Evolutionary conservation across 129 eudicot genomes (phyloP).

Genomic region (Saposhnikovia divaricata): DNA sequence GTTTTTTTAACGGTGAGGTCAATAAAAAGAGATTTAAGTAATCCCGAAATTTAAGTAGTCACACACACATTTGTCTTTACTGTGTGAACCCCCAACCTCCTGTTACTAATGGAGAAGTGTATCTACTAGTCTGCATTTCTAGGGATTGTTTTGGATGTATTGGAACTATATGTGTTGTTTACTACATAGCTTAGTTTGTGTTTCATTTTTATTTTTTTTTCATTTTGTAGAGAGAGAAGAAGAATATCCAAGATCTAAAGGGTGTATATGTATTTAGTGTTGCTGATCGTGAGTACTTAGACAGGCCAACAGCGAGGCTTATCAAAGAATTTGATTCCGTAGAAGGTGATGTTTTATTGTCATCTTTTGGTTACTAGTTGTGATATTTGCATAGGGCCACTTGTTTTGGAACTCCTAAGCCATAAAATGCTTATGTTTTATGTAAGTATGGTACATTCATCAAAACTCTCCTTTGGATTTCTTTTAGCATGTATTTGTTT

Average conservation of each 20-base stretch:
- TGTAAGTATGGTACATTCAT: neutral
- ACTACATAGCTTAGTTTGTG: neutral
- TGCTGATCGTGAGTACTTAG: constrained; percentile 73
- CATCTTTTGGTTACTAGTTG: neutral
- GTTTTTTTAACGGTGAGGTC: too few species aligned
- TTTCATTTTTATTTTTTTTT: constrained; percentile 6
- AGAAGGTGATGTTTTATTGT: constrained; percentile 41
- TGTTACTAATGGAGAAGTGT: too few species aligned
- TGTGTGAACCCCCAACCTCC: too few species aligned
- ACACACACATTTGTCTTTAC: too few species aligned
- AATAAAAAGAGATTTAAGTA: too few species aligned
- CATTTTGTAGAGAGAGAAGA: constrained; percentile 72
- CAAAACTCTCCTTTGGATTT: neutral
- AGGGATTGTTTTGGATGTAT: neutral
- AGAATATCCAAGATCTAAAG: constrained; percentile 76
- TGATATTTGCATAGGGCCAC: neutral
- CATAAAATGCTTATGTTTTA: neutral
- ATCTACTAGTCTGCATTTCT: too few species aligned
- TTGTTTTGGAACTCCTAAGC: constrained; percentile 3
- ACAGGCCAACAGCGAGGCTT: constrained; percentile 81
- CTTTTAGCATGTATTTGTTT: neutral
- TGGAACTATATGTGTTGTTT: neutral
- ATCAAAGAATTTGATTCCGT: constrained; percentile 76
- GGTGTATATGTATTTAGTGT: constrained; percentile 81
- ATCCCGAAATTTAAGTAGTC: too few species aligned